Conservation (phyloP, 345 rosid species). For the Anacardium occidentale region DNA sequence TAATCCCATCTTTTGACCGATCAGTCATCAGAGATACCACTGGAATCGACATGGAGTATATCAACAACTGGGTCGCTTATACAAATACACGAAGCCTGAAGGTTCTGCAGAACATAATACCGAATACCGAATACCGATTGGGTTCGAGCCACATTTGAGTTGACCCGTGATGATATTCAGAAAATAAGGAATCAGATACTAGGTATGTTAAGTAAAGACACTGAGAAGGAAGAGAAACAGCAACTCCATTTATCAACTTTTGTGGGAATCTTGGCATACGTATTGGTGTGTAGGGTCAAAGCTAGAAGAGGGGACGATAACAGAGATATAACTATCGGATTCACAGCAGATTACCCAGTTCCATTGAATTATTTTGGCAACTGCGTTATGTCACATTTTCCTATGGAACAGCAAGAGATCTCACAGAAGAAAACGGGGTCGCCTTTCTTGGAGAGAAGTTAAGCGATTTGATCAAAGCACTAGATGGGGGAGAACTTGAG, state of each 20-base stretch:
- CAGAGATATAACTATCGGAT: conserved; percentile 11
- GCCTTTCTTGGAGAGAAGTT: conserved; percentile 2
- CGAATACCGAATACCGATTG: conserved; percentile 10
- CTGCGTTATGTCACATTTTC: conserved; percentile 20
- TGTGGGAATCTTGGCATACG: conserved; percentile 34
- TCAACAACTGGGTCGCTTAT: background rate
- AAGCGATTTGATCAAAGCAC: conserved; percentile 17
- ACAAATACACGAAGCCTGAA: conserved; percentile 21
- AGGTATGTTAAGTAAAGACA: no score
- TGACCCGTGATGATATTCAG: conserved; percentile 25
- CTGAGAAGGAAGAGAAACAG: background rate
- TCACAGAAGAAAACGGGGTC: conserved; percentile 6
- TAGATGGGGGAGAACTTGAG: conserved; percentile 11
- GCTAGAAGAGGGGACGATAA: conserved; percentile 25
- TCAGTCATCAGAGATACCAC: conserved; percentile 24
- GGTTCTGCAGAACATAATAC: background rate
- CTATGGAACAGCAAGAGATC: conserved; percentile 9
- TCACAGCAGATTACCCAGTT: conserved; percentile 38
- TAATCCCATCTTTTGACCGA: conserved; percentile 32
- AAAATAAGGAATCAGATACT: conserved; percentile 28
- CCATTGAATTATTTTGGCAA: conserved; percentile 44
- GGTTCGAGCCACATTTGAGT: conserved; percentile 30
- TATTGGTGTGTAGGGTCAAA: conserved; percentile 26
- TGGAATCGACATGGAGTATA: conserved; percentile 19
- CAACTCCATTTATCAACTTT: conserved; percentile 30